phyloP scores from a whole-genome alignment of 73 alveolate genomes.

The Stentor coeruleus region DNA sequence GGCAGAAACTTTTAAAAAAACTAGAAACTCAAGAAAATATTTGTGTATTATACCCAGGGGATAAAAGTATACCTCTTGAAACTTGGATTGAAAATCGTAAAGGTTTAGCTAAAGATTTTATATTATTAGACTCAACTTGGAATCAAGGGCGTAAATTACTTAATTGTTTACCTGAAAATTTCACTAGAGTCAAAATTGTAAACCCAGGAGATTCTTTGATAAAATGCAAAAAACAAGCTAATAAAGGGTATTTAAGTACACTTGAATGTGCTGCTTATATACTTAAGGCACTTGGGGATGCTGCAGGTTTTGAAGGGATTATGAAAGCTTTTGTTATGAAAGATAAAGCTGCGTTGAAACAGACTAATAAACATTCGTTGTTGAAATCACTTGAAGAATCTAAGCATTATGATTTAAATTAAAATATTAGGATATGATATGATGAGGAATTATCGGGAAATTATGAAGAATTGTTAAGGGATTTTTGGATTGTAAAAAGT shows the following conservation, averaged over 20 bases:
- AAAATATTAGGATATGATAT: not conserved
- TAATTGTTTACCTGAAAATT: not conserved
- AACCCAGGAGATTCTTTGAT: not conserved
- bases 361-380: not conserved
- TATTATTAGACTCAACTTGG: constrained; percentile 6
- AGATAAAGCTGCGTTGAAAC: not conserved
- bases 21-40: not conserved
- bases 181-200: not conserved
- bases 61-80: not conserved
- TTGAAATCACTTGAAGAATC: not conserved
- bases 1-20: not conserved
- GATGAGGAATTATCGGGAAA: not conserved
- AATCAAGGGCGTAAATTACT: not conserved
- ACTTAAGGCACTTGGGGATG: not conserved
- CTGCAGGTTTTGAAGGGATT: not conserved
- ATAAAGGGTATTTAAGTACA: not conserved
- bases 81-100: not conserved
- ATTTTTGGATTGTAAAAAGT: too few relatives aligned
- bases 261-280: constrained; percentile 17
- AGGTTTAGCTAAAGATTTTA: not conserved
- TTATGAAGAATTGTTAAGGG: too few relatives aligned
- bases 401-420: not conserved
- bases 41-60: constrained; percentile 25
- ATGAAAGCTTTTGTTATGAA: not conserved
- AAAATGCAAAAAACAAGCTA: not conserved